Base-by-base conservation (phyloP, 2,329 filamentous ascomycete species). In the Aureobasidium leucospermi region DNA sequence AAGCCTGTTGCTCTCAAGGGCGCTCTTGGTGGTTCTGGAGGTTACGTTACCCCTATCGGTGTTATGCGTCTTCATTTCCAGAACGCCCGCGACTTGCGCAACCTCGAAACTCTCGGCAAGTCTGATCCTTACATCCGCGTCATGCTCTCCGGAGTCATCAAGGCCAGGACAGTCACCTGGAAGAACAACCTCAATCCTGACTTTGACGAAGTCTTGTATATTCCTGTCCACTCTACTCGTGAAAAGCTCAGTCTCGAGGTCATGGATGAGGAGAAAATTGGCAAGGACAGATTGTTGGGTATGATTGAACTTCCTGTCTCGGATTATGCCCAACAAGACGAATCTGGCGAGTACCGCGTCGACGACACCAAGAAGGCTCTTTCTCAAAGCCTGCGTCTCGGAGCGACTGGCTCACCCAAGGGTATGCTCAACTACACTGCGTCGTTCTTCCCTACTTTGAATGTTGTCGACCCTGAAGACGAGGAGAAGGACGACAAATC, bases 31-130 rank as follows among this genome's bases (percentile, higher is more conserved):
- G 86, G 89, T 58, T 90, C 89, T 58, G 90, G 89, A 53, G 94
- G 94, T 59, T 99, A 99, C 72, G 81, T 95, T 61, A 93, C 89
- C 1, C 94, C 94, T 0, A 89, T 99, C 65, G 94, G 94, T 74
- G 91, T 99, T 23, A 90, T 97, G 85, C 87, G 94, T 63, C 80
- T 99, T 65, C 92, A 99, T 73, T 93, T 97, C 78, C 84, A 89
- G 76, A 86, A 84, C 68, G 94, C 90, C 32, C 83, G 81, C 52
- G 85, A 92, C 67, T 81, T 99, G 45, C 89, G 91, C 61, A 99
- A 99, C 72, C 82, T 96, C 57, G 94, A 99, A 74, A 90, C 90
- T 2, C 84, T 99, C 73, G 94, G 94, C 74, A 97, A 97, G 75
- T 97, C 94, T 0, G 95, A 99, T 73, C 90, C 94, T 0, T 99